Conservation (phyloP, 768 basidiomycete genomes). For the Clitopilus hobsonii region DNA sequence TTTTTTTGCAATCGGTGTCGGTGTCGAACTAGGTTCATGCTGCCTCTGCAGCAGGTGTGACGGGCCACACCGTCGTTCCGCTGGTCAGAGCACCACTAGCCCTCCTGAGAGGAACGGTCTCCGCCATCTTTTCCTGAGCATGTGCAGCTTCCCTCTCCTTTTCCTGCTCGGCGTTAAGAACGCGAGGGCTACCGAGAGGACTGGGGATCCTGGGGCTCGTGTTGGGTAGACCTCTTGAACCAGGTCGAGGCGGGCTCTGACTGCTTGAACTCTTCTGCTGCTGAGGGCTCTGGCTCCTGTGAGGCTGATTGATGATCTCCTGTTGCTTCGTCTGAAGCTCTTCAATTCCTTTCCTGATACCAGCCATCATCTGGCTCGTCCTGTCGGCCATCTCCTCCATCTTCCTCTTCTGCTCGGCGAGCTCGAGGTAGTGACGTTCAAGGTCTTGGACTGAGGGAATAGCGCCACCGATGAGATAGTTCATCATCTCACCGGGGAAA, state of each 20-base stretch:
- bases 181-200: neutral
- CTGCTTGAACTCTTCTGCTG: neutral
- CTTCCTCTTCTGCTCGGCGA: constrained; percentile 56
- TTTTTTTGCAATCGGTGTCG: neutral
- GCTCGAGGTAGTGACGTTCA: constrained; percentile 65
- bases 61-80: neutral
- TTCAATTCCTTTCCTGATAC: constrained; percentile 70
- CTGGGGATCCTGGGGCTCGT: neutral
- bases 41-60: neutral
- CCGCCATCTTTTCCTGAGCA: neutral
- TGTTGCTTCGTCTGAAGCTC: constrained; percentile 46
- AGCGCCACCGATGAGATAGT: neutral
- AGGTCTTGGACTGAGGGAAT: constrained; percentile 54
- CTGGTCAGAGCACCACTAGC: neutral
- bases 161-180: neutral
- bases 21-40: neutral
- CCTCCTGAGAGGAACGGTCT: neutral
- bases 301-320: neutral
- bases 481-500: constrained; percentile 46
- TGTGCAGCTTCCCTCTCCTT: neutral
- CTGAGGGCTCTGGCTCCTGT: neutral
- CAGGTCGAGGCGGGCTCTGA: neutral
- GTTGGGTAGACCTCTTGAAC: neutral
- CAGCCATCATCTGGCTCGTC: constrained; percentile 70
- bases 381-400: constrained; percentile 72